Evolutionary conservation across 257 asterid species (phyloP).

Genomic region (Linaria vulgaris): DNA sequence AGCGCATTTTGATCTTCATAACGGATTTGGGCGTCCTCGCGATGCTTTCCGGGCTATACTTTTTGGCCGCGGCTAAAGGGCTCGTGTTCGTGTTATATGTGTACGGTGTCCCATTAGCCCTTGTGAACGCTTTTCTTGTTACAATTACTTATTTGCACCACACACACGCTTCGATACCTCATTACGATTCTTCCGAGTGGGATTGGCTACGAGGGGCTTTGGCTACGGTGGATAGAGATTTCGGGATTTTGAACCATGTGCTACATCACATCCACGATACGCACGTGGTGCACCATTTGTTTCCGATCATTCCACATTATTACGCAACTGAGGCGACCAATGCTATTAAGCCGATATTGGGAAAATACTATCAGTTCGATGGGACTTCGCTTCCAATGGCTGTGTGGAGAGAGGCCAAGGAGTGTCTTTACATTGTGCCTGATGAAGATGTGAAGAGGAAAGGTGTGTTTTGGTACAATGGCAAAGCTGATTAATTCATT

Average conservation of each 20-base stretch:
- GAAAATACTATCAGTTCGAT: constrained; percentile 58
- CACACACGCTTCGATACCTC: constrained; percentile 67
- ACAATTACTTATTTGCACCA: constrained; percentile 64
- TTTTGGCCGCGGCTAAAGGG: constrained; percentile 39
- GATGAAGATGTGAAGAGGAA: constrained; percentile 37
- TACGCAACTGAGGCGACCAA: constrained; percentile 69
- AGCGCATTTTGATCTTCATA: constrained; percentile 49
- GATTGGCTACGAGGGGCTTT: constrained; percentile 74
- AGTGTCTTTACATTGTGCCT: constrained; percentile 55
- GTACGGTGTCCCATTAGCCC: constrained; percentile 47
- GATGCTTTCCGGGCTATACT: constrained; percentile 38
- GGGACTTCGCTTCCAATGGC: constrained; percentile 53
- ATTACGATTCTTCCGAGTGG: constrained; percentile 64
- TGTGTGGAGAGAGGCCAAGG: constrained; percentile 63
- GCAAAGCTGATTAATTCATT: background rate
- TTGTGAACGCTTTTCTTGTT: constrained; percentile 62
- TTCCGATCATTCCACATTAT: constrained; percentile 69
- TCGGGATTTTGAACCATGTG: constrained; percentile 52
- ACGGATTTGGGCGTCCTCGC: constrained; percentile 55
- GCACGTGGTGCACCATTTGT: constrained; percentile 66
- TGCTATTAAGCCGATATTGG: constrained; percentile 54
- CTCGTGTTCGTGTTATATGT: constrained; percentile 43
- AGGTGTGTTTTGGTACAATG: constrained; percentile 58
- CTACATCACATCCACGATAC: constrained; percentile 68
- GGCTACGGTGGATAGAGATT: constrained; percentile 66